phyloP scores from a whole-genome alignment of 2,329 filamentous ascomycete species.

The Lasiodiplodia hormozganensis region DNA sequence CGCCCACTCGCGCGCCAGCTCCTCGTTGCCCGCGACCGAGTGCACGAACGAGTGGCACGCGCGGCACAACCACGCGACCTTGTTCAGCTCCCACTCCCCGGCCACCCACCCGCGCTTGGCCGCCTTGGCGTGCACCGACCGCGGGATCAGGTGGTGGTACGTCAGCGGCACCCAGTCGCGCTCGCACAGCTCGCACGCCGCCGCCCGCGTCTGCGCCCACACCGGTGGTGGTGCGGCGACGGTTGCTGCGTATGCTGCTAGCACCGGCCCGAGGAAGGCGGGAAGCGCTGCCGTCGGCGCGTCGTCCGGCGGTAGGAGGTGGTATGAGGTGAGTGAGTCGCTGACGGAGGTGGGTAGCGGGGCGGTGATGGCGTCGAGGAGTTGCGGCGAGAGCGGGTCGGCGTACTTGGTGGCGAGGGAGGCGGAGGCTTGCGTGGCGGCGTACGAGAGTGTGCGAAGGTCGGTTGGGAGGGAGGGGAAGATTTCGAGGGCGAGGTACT shows the following conservation, averaged over 20 bases:
- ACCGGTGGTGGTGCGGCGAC: conserved; percentile 69
- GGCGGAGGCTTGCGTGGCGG: conserved; percentile 58
- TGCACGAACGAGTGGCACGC: conserved; percentile 87
- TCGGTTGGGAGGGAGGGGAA: conserved; percentile 69
- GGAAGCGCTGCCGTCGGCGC: conserved; percentile 42
- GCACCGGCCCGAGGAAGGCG: conserved; percentile 67
- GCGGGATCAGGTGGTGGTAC: conserved; percentile 88
- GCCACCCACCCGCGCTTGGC: conserved; percentile 81
- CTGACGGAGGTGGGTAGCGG: conserved; percentile 65
- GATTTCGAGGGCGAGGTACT: conserved; percentile 74
- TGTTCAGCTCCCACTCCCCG: conserved; percentile 71
- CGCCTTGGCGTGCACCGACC: conserved; percentile 75
- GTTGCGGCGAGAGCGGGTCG: conserved; percentile 60
- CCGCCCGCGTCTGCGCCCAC: conserved; percentile 62
- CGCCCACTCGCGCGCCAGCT: conserved; percentile 74
- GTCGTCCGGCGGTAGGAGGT: conserved; percentile 57
- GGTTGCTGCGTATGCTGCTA: conserved; percentile 67
- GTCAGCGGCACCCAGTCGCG: conserved; percentile 77
- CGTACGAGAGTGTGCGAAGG: conserved; percentile 68
- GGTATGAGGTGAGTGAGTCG: conserved; percentile 74
- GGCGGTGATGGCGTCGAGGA: conserved; percentile 60
- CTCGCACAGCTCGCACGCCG: conserved; percentile 77
- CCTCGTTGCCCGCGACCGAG: conserved; percentile 76
- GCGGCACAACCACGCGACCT: conserved; percentile 85
- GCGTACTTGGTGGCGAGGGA: conserved; percentile 63